phyloP scores from a whole-genome alignment of 73 alveolate species.

The Tetrahymena borealis region DNA sequence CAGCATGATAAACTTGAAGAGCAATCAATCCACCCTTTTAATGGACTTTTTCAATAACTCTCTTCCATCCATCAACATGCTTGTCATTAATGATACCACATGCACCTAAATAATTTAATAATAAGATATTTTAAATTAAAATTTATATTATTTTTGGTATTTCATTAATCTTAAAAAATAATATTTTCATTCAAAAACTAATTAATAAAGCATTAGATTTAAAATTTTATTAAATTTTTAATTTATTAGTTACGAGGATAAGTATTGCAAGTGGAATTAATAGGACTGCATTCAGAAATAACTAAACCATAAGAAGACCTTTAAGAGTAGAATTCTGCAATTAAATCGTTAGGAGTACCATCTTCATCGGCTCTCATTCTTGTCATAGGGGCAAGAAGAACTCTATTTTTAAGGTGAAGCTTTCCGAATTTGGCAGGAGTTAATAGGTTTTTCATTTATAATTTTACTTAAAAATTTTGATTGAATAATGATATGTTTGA shows the following conservation, averaged over 20 bases:
- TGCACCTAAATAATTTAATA: slow-evolving; percentile 18
- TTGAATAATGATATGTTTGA: too few species aligned
- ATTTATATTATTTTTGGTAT: too few species aligned
- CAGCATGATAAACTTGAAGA: slow-evolving; percentile 38
- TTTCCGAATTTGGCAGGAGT: slow-evolving; percentile 30
- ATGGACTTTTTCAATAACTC: slow-evolving; percentile 28
- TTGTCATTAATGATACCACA: slow-evolving; percentile 4
- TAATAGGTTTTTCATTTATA: too few species aligned
- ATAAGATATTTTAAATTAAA: too few species aligned
- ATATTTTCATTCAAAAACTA: background rate
- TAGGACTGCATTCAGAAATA: slow-evolving; percentile 5
- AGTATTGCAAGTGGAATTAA: too few species aligned
- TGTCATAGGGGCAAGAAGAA: slow-evolving; percentile 34
- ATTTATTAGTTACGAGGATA: too few species aligned
- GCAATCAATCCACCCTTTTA: slow-evolving; percentile 23
- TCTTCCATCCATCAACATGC: slow-evolving; percentile 42
- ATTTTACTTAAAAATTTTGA: too few species aligned
- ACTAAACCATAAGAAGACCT: slow-evolving; percentile 16
- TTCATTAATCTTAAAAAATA: background rate
- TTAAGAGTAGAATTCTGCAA: slow-evolving; percentile 11
- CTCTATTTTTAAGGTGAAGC: slow-evolving; percentile 17
- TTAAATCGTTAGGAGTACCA: background rate
- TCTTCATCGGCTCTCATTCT: too few species aligned
- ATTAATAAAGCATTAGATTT: too few species aligned
- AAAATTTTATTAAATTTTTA: too few species aligned